phyloP scores from a whole-genome alignment of 805 yeast species.

The Metschnikowia amazonensis region DNA sequence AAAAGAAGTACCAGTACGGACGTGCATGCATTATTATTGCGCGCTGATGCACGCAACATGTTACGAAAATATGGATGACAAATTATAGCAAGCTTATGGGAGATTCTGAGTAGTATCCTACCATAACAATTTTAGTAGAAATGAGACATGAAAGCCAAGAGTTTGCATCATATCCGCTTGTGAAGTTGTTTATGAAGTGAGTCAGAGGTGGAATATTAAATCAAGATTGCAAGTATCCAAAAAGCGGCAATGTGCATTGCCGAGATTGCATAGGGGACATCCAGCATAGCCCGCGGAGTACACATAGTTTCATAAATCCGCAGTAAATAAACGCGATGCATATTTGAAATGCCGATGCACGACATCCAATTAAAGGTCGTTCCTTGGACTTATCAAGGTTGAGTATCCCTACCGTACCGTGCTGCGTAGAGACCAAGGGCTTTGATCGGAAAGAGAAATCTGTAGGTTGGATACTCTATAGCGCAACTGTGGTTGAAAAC shows the following conservation, averaged over 20 bases:
- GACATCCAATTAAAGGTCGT: not conserved
- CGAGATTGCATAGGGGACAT: not conserved
- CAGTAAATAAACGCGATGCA: not conserved
- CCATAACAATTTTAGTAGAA: no score
- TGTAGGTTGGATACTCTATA: slow-evolving; percentile 93
- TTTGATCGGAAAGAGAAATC: slow-evolving; percentile 84
- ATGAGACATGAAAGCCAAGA: no score
- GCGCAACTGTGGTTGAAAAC: slow-evolving; percentile 90
- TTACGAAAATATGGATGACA: no score
- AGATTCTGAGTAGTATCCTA: no score
- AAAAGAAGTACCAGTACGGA: no score
- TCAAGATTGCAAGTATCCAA: not conserved
- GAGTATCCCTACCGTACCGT: slow-evolving; percentile 25
- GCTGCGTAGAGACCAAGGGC: slow-evolving; percentile 73
- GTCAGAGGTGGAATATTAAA: no score
- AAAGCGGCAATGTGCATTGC: not conserved
- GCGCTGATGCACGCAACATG: not conserved
- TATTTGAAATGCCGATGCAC: slow-evolving; percentile 3
- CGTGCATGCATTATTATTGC: not conserved
- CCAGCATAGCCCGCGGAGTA: slow-evolving; percentile 1
- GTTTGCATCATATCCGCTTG: no score
- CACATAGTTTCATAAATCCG: not conserved
- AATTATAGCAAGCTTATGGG: no score
- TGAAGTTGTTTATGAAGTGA: no score
- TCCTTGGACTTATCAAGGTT: slow-evolving; percentile 1